Conservation (phyloP, 2,329 filamentous ascomycete species). For the Calonectria montana region DNA sequence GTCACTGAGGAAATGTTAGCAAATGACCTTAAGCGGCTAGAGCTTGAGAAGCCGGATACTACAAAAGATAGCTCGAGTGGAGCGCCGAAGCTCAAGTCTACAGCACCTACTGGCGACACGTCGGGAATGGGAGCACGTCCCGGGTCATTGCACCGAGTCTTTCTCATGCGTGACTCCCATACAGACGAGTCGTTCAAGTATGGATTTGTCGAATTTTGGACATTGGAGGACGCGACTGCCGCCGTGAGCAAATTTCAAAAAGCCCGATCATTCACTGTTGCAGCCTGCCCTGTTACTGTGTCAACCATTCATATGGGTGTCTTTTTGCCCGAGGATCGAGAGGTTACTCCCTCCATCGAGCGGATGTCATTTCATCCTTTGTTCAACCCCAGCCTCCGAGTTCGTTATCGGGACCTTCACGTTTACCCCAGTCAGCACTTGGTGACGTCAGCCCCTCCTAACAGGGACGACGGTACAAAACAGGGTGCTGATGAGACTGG, state of each 20-base stretch:
- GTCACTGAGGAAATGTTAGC: constrained; percentile 79
- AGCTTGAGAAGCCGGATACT: constrained; percentile 67
- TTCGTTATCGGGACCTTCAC: constrained; percentile 82
- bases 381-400: constrained; percentile 73
- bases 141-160: constrained; percentile 79
- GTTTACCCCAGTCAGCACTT: constrained; percentile 76
- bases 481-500: constrained; percentile 39
- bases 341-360: constrained; percentile 64
- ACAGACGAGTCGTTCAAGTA: constrained; percentile 82
- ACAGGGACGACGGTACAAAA: constrained; percentile 44
- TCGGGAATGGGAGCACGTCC: constrained; percentile 76
- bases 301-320: constrained; percentile 87
- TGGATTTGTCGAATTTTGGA: constrained; percentile 86
- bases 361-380: constrained; percentile 77
- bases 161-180: constrained; percentile 79
- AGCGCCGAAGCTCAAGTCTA: constrained; percentile 67
- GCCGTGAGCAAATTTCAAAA: constrained; percentile 79
- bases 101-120: constrained; percentile 65
- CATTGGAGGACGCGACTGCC: constrained; percentile 78
- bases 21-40: constrained; percentile 79
- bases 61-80: constrained; percentile 57
- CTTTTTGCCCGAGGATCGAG: constrained; percentile 79
- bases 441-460: constrained; percentile 64
- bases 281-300: constrained; percentile 76
- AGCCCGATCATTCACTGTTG: constrained; percentile 81